Conservation (phyloP, 805 yeast species). For the Suhomyces sp. region DNA sequence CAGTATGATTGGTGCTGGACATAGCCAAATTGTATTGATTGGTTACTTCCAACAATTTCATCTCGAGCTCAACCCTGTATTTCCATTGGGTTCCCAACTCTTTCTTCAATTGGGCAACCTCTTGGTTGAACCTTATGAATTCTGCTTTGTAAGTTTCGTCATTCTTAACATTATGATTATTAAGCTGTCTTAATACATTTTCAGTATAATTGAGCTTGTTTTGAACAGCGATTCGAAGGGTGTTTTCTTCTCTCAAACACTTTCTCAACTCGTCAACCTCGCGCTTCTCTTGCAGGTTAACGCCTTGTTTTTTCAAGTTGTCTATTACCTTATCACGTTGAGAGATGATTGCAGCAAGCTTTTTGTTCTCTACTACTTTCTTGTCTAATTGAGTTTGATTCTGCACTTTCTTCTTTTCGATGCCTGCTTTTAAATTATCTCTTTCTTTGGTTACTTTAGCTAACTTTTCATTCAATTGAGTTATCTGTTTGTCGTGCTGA, state of each 20-base stretch:
- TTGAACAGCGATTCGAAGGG: not conserved
- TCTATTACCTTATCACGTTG: not conserved
- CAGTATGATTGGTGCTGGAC: not conserved
- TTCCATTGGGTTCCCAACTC: not conserved
- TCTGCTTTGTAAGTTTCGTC: not conserved
- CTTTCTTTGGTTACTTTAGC: not conserved
- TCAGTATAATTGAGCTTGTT: not conserved
- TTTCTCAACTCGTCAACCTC: not conserved
- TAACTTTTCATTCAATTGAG: not conserved
- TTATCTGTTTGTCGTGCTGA: not conserved
- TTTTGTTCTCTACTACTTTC: not conserved
- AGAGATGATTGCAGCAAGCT: not conserved
- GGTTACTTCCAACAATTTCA: not conserved
- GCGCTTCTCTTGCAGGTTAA: not conserved
- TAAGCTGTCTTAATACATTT: not conserved
- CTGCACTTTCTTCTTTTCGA: not conserved
- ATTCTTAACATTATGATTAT: not conserved
- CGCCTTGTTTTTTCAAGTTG: not conserved
- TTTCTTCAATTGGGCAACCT: not conserved
- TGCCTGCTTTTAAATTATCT: not conserved
- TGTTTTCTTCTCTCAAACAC: not conserved
- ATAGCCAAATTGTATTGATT: not conserved
- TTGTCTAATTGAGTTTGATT: not conserved
- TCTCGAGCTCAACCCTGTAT: not conserved
- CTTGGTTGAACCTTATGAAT: not conserved